Evolutionary conservation across 164 flowering plant species (phyloP).

Genomic region (Akebia trifoliata): DNA sequence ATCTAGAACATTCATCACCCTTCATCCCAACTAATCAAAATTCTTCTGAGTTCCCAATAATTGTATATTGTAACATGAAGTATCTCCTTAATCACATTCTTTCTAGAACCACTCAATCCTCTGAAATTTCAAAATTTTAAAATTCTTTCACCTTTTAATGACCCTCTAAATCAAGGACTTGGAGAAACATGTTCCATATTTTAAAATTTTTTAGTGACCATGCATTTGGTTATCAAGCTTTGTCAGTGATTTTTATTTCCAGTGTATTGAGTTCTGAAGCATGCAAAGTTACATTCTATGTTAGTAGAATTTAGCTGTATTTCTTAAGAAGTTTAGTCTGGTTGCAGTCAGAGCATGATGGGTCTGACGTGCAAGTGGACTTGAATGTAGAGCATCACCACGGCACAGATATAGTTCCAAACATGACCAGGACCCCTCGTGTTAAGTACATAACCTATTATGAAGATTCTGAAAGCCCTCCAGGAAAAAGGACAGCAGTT

Average conservation of each 20-base stretch:
- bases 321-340: not conserved
- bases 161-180: too few species aligned
- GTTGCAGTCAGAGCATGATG: slow-evolving; percentile 90
- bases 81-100: too few species aligned
- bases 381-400: slow-evolving; percentile 67
- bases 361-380: slow-evolving; percentile 81
- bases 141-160: not conserved
- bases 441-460: slow-evolving; percentile 87
- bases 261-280: not conserved
- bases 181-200: not conserved
- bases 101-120: not conserved
- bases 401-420: slow-evolving; percentile 71
- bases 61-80: too few species aligned
- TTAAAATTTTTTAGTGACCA: too few species aligned
- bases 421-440: slow-evolving; percentile 77
- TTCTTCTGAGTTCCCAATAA: too few species aligned
- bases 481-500: slow-evolving; percentile 88
- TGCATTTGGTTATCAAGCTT: not conserved
- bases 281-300: not conserved
- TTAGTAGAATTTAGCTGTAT: not conserved
- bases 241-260: not conserved
- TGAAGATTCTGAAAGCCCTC: slow-evolving; percentile 93
- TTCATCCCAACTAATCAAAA: too few species aligned
- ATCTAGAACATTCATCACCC: too few species aligned
- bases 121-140: not conserved